Evolutionary conservation across 1,139 yeast species (phyloP), one percentile per base, ranked within the genome.

Genomic region (Zygosaccharomyces pseudobailii): DNA sequence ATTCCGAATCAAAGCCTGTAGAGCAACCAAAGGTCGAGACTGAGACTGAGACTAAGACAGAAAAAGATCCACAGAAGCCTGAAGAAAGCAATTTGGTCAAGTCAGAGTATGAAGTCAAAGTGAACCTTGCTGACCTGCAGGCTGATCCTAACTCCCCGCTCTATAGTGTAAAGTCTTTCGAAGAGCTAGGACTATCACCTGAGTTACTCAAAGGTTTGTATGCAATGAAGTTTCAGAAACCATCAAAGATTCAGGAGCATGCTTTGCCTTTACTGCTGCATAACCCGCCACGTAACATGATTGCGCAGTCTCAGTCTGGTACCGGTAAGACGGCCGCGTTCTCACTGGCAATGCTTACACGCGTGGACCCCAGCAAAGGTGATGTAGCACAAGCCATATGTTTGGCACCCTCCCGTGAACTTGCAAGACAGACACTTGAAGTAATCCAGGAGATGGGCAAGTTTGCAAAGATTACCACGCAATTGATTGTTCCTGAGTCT

Each of bases 271-370:
- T 94, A 55, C 74, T 94, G 57, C 71, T 92, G 49, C 70, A 79
- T 35, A 75, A 85, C 58, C 98, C 98, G 5, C 84, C 97, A 27
- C 77, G 75, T 52, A 92, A 92, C 66, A 84, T 92, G 89, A 92
- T 92, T 68, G 98, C 96, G 7, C 98, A 94, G 71, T 86, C 96
- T 2, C 98, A 94, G 72, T 86, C 96, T 9, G 99, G 99, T 71
- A 94, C 99, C 0, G 99, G 99, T 67, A 92, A 92, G 67, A 94
- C 99, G 1, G 99, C 97, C 0, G 99, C 98, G 0, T 92, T 92
- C 63, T 86, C 96, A 3, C 77, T 92, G 55, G 85, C 95, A 1
- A 90, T 92, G 97, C 78, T 92, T 48, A 78, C 94, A 5, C 78
- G 97, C 59, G 87, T 90, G 28, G 80, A 84, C 51, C 76, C 79